Percentiles rank a stretch among this genome's conserved stretches.
phyloP scores from a whole-genome alignment of 148 eudicot species.

The Nepenthes gracilis region DNA sequence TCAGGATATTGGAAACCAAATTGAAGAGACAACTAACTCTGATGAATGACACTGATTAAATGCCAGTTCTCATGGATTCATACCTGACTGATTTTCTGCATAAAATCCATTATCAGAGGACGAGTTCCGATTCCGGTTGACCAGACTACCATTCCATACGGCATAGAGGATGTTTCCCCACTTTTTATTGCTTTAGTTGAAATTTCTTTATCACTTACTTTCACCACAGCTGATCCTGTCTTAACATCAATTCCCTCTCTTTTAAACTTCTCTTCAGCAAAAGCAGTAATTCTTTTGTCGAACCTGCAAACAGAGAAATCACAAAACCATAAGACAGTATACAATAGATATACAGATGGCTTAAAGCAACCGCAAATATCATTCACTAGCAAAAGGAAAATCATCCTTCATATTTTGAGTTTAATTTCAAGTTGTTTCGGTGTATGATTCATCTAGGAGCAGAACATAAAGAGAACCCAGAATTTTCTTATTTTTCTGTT shows the following conservation, averaged over 20 bases:
- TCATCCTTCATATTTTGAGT: no score
- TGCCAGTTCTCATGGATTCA: neutral
- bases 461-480: no score
- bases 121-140: constrained; percentile 71
- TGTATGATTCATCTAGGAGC: no score
- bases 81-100: constrained; percentile 46
- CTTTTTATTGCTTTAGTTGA: constrained; percentile 22
- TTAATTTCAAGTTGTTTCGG: no score
- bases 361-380: no score
- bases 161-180: constrained; percentile 27
- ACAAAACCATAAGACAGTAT: neutral
- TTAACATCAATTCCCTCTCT: constrained; percentile 55
- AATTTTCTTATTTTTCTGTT: no score
- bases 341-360: no score
- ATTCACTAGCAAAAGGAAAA: no score
- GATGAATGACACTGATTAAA: neutral
- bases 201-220: constrained; percentile 34
- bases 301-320: constrained; percentile 23
- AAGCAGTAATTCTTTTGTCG: constrained; percentile 54
- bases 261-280: constrained; percentile 49
- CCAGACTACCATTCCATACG: constrained; percentile 67
- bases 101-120: constrained; percentile 43
- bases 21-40: neutral
- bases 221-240: constrained; percentile 34
- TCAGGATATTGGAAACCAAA: neutral